phyloP scores from a whole-genome alignment of 176 grass and related monocot species.

The Bonia amplexicaulis region DNA sequence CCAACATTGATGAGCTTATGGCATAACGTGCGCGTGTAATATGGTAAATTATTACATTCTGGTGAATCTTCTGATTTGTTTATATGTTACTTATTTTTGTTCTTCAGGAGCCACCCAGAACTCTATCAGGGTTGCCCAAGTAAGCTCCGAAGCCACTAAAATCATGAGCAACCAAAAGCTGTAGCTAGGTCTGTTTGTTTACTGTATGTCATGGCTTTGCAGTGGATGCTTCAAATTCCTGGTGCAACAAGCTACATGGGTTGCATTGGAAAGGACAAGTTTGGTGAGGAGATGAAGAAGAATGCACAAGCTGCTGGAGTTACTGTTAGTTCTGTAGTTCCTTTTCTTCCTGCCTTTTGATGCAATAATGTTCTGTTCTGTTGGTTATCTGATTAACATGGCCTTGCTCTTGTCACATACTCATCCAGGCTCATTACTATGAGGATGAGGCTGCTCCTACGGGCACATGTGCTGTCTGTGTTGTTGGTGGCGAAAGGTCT shows the following conservation, averaged over 20 bases:
- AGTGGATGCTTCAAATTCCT: conserved; percentile 99
- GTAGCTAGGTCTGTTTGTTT: conserved; percentile 9
- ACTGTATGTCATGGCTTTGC: conserved; percentile 27
- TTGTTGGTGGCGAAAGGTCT: conserved; percentile 95
- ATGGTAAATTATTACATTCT: neutral
- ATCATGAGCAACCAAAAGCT: conserved; percentile 4
- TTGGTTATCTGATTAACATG: neutral
- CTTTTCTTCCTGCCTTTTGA: neutral
- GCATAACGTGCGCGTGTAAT: neutral
- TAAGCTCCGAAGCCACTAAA: conserved; percentile 31
- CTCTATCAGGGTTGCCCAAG: conserved; percentile 96
- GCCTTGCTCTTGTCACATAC: conserved; percentile 10
- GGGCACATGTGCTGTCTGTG: conserved; percentile 94
- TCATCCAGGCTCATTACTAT: conserved; percentile 75
- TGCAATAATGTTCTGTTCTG: neutral
- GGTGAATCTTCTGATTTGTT: conserved; percentile 1
- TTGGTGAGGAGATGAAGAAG: conserved; percentile 96
- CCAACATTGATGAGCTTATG: neutral
- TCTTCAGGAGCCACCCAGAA: conserved; percentile 90
- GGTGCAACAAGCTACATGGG: conserved; percentile 93
- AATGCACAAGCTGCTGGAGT: conserved; percentile 66
- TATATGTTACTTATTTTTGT: conserved; percentile 23
- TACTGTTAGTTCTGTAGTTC: conserved; percentile 54
- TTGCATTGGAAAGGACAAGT: conserved; percentile 95
- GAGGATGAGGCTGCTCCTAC: conserved; percentile 79